phyloP scores from a whole-genome alignment of 805 yeast genomes.

The Kregervanrija delftensis region DNA sequence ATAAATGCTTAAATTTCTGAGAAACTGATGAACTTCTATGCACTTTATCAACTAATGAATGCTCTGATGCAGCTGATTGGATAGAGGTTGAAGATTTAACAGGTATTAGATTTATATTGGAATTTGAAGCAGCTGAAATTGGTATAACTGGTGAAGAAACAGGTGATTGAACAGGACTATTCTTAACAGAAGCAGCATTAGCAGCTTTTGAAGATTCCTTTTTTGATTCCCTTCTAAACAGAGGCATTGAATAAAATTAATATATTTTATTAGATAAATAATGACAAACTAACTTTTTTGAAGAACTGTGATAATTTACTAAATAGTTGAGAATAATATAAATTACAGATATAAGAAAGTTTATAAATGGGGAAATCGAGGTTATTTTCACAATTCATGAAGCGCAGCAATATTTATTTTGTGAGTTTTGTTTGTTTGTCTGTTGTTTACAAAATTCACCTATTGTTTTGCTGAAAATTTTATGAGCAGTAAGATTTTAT shows the following conservation, averaged over 20 bases:
- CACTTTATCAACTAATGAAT: background rate
- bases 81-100: background rate
- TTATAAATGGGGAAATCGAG: no score
- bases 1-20: conserved; percentile 25
- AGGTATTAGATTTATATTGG: conserved; percentile 4
- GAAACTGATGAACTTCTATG: conserved; percentile 25
- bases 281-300: background rate
- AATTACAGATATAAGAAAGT: no score
- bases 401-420: no score
- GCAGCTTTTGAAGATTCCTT: background rate
- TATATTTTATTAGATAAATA: background rate
- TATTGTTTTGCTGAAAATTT: no score
- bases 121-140: background rate
- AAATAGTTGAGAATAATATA: no score
- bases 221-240: conserved; percentile 9
- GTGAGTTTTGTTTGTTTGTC: no score
- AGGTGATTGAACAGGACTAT: background rate
- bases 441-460: no score
- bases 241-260: conserved; percentile 5
- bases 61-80: background rate
- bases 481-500: no score
- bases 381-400: no score
- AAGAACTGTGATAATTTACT: background rate
- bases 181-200: background rate
- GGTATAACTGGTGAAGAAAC: background rate